These are phyloP conservation scores for Dictyostelium firmibasis DNA, from an alignment of 78 protist genomes.

Conservation along the genomic window DNA sequence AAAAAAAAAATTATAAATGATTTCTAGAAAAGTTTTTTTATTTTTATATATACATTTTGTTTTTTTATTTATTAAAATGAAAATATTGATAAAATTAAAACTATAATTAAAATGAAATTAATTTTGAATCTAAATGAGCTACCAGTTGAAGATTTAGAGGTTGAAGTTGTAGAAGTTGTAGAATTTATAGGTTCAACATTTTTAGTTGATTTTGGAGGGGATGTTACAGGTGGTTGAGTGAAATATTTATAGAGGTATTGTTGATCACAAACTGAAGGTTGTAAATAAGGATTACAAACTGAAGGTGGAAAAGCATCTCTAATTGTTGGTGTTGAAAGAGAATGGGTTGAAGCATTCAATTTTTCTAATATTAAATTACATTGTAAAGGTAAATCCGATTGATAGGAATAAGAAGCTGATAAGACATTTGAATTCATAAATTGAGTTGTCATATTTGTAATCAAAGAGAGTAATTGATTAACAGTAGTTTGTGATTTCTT, in stretches of 20 bases:
- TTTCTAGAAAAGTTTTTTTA: background rate
- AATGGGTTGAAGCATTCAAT: background rate
- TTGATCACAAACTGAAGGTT: background rate
- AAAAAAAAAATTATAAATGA: too few species aligned
- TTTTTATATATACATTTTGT: too few species aligned
- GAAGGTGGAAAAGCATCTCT: background rate
- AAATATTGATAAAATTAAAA: background rate
- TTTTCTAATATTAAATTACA: background rate
- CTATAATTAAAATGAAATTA: background rate
- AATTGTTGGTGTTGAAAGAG: background rate
- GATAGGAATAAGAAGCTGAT: background rate
- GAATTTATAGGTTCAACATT: background rate
- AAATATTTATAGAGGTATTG: conserved; percentile 11
- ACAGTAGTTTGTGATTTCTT: background rate
- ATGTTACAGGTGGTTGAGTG: background rate
- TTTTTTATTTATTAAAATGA: background rate
- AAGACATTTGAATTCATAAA: background rate
- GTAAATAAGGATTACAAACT: background rate
- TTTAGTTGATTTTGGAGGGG: background rate
- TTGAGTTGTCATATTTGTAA: background rate
- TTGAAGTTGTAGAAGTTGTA: background rate
- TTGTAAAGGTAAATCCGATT: background rate
- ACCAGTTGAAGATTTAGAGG: background rate
- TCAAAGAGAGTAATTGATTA: background rate
- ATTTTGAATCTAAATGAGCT: background rate